phyloP scores from a whole-genome alignment of 306 rosid genomes.

The Medicago ruthenica region DNA sequence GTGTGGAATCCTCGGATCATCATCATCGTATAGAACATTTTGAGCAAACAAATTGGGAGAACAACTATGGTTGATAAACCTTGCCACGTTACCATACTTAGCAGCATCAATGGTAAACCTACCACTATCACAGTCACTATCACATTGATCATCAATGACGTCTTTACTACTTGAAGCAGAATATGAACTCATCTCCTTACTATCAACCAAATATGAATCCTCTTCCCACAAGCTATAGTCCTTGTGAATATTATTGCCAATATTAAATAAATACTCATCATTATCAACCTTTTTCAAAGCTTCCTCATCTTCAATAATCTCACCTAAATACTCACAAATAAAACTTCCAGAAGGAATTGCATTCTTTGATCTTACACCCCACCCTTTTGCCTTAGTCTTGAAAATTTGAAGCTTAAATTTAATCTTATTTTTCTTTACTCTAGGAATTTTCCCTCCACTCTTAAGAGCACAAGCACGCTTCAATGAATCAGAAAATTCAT shows the following conservation, averaged over 20 bases:
- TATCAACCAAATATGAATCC: too few species aligned
- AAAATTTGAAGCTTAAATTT: not conserved
- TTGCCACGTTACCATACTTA: not conserved
- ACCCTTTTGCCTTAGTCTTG: not conserved
- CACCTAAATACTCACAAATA: too few species aligned
- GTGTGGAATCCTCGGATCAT: slow-evolving; percentile 69
- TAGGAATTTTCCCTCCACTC: too few species aligned
- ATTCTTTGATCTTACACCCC: not conserved
- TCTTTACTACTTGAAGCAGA: too few species aligned
- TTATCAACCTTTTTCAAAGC: not conserved
- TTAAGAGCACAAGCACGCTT: not conserved
- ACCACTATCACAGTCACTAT: not conserved
- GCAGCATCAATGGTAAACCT: not conserved
- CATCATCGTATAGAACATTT: slow-evolving; percentile 68
- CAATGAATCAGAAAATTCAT: not conserved
- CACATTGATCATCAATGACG: too few species aligned
- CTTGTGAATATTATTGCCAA: too few species aligned
- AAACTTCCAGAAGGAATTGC: not conserved
- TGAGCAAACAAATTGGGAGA: slow-evolving; percentile 77
- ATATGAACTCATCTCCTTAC: too few species aligned
- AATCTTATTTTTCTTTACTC: too few species aligned
- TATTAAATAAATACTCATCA: not conserved
- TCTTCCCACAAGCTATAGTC: too few species aligned
- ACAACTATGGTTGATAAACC: slow-evolving; percentile 71
- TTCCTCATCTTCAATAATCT: too few species aligned